These are phyloP conservation scores for Rhizophora mangle DNA, from an alignment of 345 rosid genomes.

Conservation along the genomic window DNA sequence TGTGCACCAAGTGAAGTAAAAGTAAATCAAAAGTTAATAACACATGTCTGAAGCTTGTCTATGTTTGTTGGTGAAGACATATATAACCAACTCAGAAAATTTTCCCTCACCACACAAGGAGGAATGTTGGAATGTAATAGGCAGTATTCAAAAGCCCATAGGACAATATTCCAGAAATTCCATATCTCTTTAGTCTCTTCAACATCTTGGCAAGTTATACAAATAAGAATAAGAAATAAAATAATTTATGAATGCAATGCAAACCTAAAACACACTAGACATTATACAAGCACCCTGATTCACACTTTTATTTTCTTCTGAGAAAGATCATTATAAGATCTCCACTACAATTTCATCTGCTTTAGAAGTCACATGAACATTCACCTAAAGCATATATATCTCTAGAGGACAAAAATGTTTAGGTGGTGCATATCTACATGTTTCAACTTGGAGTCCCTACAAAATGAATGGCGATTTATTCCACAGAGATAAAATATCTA, in stretches of 20 bases:
- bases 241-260: neutral
- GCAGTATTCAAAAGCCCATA: too few species aligned
- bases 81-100: neutral
- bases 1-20: too few species aligned
- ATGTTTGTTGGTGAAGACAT: neutral
- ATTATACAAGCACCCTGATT: neutral
- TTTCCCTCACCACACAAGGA: slow-evolving; percentile 20
- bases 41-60: neutral
- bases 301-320: neutral
- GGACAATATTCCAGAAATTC: too few species aligned
- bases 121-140: too few species aligned
- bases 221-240: neutral
- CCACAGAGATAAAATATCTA: neutral
- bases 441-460: neutral
- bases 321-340: neutral
- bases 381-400: neutral
- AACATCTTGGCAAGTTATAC: too few species aligned
- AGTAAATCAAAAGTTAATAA: too few species aligned
- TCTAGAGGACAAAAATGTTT: neutral
- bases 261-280: neutral
- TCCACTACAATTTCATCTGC: neutral
- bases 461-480: neutral
- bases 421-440: neutral
- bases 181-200: too few species aligned
- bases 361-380: neutral